Conservation (phyloP, 2,329 filamentous ascomycete genomes). For the Tetracladium maxilliforme region DNA sequence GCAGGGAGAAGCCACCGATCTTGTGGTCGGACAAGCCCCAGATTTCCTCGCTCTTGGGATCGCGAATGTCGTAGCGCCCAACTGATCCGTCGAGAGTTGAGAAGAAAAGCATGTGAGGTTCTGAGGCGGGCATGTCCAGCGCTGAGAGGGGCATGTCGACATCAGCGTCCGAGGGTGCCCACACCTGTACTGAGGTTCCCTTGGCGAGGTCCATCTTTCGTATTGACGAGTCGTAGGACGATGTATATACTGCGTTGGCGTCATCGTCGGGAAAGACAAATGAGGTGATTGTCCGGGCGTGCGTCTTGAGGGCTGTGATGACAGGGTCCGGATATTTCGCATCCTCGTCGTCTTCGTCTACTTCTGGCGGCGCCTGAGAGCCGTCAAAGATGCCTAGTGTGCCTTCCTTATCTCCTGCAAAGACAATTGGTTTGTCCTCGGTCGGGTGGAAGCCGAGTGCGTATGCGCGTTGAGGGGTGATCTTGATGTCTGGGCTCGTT, state of each 20-base stretch:
- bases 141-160: constrained; percentile 72
- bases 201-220: constrained; percentile 73
- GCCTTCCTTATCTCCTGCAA: constrained; percentile 89
- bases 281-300: constrained; percentile 74
- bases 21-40: constrained; percentile 82
- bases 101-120: constrained; percentile 69
- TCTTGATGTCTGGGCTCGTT: constrained; percentile 80
- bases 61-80: constrained; percentile 67
- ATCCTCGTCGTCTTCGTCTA: constrained; percentile 44
- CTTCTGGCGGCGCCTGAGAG: constrained; percentile 45
- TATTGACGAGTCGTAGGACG: constrained; percentile 88
- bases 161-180: constrained; percentile 53
- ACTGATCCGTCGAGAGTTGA: constrained; percentile 73
- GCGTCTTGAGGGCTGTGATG: constrained; percentile 83
- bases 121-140: constrained; percentile 59
- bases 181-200: constrained; percentile 67
- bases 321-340: constrained; percentile 52
- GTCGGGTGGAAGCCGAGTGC: constrained; percentile 80
- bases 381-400: constrained; percentile 85
- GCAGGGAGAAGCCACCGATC: constrained; percentile 82
- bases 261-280: constrained; percentile 66
- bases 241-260: constrained; percentile 64
- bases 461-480: constrained; percentile 79
- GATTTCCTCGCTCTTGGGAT: constrained; percentile 39
- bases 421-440: constrained; percentile 71